Evolutionary conservation across 352 stramenopile species (phyloP), one percentile per base, ranked within the genome.

Genomic region (Globisporangium rhizosaccharum): DNA sequence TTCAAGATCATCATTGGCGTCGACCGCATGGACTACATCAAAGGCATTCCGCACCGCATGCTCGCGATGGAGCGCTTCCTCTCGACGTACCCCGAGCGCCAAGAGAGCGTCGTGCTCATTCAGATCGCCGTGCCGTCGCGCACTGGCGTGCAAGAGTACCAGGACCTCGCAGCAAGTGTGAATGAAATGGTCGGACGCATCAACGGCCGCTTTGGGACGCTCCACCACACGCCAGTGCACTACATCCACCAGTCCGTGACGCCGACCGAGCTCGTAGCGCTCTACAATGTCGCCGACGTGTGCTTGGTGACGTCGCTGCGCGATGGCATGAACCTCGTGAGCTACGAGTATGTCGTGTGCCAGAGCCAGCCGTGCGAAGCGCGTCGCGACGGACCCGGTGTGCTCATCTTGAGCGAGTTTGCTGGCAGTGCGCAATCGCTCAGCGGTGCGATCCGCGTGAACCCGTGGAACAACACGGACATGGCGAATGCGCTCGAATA

Each of bases 71-170:
- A 97, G 63, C 70, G 77, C 1, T 93, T 94, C 37, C 28, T 62
- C 17, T 39, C 56, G 11, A 51, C 39, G 56, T 62, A 62, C 63
- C 87, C 88, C 5, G 84, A 98, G 60, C 98, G 90, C 86, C 82
- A 91, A 39, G 90, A 95, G 48, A 98, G 98, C 71, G 90, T 98
- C 49, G 92, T 97, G n/a, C 66, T 98, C 28, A 91, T 98, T 51
- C 93, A 98, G 70, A 96, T 98, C 61, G 96, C 93, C 12, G 96
- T 98, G 48, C 97, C 92, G 12, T 94, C 83, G 17, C 73, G 82
- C 30, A 69, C 68, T 15, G 66, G 58, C 15, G 73, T 81, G 4
- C 63, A 88, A 17, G 82, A 76, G 51, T 90, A 88, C 56, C 81
- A 75, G 56, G 84, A 87, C 51, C 61, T 88, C 37, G 64, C 84